Percentiles rank a stretch among this genome's conserved stretches.
These are phyloP conservation scores for Neonothopanus nambi DNA, from an alignment of 1,284 basidiomycete species.

Conservation along the genomic window DNA sequence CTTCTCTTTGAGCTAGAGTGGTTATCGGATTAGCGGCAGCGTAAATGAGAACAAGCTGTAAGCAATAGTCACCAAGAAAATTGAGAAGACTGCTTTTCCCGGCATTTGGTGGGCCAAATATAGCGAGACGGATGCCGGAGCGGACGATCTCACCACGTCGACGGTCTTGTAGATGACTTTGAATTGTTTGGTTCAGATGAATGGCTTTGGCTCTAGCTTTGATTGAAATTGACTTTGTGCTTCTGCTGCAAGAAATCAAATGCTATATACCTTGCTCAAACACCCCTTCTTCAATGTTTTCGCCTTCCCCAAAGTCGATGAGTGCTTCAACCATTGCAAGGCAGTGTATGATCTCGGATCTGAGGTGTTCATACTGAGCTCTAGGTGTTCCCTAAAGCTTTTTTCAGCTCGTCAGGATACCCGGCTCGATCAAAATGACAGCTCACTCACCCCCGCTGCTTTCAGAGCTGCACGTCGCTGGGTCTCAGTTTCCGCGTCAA, in stretches of 20 bases:
- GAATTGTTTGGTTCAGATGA: conserved; percentile 51
- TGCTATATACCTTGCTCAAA: conserved; percentile 57
- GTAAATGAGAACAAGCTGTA: not conserved
- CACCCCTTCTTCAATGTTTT: conserved; percentile 80
- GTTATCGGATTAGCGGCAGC: not conserved
- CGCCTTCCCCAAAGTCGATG: conserved; percentile 90
- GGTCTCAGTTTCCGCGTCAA: conserved; percentile 82
- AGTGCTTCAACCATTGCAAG: conserved; percentile 82
- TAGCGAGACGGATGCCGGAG: conserved; percentile 78
- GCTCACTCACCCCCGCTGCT: conserved; percentile 55
- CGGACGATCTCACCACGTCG: conserved; percentile 81
- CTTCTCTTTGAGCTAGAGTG: conserved; percentile 72
- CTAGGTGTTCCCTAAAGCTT: conserved; percentile 55
- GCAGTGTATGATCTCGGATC: conserved; percentile 65
- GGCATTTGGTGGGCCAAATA: conserved; percentile 89
- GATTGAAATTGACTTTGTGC: not conserved
- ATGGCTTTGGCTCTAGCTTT: conserved; percentile 51
- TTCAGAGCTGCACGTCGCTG: conserved; percentile 76
- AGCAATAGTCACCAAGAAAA: conserved; percentile 60
- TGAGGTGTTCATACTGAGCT: conserved; percentile 60
- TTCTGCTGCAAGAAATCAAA: conserved; percentile 5
- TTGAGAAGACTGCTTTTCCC: conserved; percentile 88
- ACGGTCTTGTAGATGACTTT: conserved; percentile 61
- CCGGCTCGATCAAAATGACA: conserved; percentile 22
- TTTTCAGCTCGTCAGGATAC: not conserved